Conservation (phyloP, 805 yeast genomes). For the Kregervanrija delftensis region DNA sequence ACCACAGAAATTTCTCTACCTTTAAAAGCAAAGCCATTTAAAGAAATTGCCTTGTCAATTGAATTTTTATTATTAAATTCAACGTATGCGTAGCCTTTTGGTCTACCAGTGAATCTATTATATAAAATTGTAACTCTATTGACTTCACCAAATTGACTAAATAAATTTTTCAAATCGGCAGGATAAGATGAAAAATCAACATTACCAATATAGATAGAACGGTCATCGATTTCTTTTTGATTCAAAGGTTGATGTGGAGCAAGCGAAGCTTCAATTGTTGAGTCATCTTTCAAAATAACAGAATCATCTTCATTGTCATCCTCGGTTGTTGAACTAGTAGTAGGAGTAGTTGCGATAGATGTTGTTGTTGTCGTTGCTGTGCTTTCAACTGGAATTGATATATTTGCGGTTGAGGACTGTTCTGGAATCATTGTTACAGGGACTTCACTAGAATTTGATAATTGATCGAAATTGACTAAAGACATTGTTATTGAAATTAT, state of each 20-base stretch:
- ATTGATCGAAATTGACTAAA: too few relatives aligned
- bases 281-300: neutral
- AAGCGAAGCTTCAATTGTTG: slow-evolving; percentile 3
- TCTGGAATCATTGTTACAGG: too few relatives aligned
- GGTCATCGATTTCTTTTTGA: slow-evolving; percentile 56
- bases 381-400: too few relatives aligned
- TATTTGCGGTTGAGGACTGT: too few relatives aligned
- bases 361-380: neutral
- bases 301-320: neutral
- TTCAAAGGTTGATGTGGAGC: slow-evolving; percentile 29
- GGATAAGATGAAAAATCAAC: slow-evolving; percentile 76
- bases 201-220: slow-evolving; percentile 77
- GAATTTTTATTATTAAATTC: slow-evolving; percentile 63
- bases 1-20: slow-evolving; percentile 64
- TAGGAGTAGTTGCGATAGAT: neutral
- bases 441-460: too few relatives aligned
- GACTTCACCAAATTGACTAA: slow-evolving; percentile 58
- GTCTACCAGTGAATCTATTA: slow-evolving; percentile 67
- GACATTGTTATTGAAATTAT: too few relatives aligned
- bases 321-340: neutral
- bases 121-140: slow-evolving; percentile 72
- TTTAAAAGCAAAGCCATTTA: slow-evolving; percentile 58
- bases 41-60: slow-evolving; percentile 56
- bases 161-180: slow-evolving; percentile 67
- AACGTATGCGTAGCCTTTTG: slow-evolving; percentile 82